Base-by-base conservation (phyloP, 805 yeast genomes). In the Tetrapisispora fleetii region DNA sequence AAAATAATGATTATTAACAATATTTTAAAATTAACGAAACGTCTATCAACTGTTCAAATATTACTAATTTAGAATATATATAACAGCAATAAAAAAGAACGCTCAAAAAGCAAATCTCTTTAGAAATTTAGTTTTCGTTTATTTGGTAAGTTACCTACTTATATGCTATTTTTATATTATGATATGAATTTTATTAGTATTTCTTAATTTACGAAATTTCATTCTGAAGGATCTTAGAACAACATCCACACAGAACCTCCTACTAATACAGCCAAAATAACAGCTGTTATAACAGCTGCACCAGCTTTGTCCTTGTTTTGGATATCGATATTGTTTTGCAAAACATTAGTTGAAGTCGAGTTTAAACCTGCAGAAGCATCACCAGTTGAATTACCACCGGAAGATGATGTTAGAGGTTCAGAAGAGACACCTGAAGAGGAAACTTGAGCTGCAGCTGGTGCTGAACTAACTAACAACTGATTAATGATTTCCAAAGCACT, bases 201-300 rank as follows among this genome's bases (percentile, higher is more conserved):
- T 6, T 4, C 10, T 11, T 6, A 7, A 7, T 32, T 32, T 32
- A 32, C 35, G 14, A 32, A 14, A 32, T 32, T 4, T 14, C 10
- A 11, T 32, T 4, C 10, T 13, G 13, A 14, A 14, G 3, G 35
- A 13, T 32, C 10, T 47, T 64, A 79, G 47, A 78, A 62, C 45
- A 80, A 61, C 90, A 91, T 83, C 96, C 98, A 89, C 33, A 80
- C 71, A 32, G 85, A 75, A 22, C 89, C 80, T 36, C 81, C 87
- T 19, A 81, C 62, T 22, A 88, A 57, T 2, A 73, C 62, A 1
- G 78, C 77, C 53, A 87, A 64, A 1, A 84, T 80, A 6, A 87
- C 65, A 0, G 90, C 95, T 0, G 99, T 91, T 40, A 87, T 65
- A 21, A 90, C 71, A 43, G 95, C 95, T 1, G 97, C 96, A 45